A percentile compares a stretch with the other conserved stretches of the same genome.
phyloP scores from a whole-genome alignment of 1,284 basidiomycete genomes.

The Anthracocystis setariae region DNA sequence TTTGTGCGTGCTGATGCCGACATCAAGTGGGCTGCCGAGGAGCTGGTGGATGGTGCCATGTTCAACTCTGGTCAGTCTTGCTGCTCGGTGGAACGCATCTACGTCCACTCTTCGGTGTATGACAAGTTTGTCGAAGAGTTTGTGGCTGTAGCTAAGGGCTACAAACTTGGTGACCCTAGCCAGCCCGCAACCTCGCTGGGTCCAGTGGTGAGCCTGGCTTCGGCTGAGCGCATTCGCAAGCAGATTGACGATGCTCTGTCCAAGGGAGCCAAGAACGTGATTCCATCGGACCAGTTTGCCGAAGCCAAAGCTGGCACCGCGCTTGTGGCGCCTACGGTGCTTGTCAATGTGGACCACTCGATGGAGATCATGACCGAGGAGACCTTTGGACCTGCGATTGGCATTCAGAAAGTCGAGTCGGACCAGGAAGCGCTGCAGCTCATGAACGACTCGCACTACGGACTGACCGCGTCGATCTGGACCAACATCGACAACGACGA shows the following conservation, averaged over 20 bases:
- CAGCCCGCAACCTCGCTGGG: constrained; percentile 80
- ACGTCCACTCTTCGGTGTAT: constrained; percentile 85
- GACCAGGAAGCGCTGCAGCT: constrained; percentile 85
- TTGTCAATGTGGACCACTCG: constrained; percentile 86
- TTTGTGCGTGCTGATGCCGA: constrained; percentile 88
- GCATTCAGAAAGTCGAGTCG: constrained; percentile 85
- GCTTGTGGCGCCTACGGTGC: constrained; percentile 86
- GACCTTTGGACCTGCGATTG: constrained; percentile 80
- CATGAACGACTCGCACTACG: constrained; percentile 97
- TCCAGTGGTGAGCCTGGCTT: constrained; percentile 87
- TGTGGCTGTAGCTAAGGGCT: constrained; percentile 79
- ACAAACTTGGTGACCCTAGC: constrained; percentile 87
- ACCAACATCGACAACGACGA: constrained; percentile 75
- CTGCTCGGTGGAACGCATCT: constrained; percentile 88
- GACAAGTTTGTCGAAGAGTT: constrained; percentile 82
- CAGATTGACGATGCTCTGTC: constrained; percentile 80
- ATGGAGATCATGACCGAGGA: constrained; percentile 91
- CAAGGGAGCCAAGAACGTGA: constrained; percentile 30
- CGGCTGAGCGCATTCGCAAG: constrained; percentile 82
- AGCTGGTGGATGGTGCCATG: constrained; percentile 92
- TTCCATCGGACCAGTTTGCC: constrained; percentile 72
- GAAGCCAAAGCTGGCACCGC: constrained; percentile 76
- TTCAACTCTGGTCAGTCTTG: constrained; percentile 97
- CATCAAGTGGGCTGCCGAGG: constrained; percentile 80
- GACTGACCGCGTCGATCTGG: constrained; percentile 92